Evolutionary conservation across 768 basidiomycete genomes (phyloP).

Genomic region (Tricholoma furcatifolium): DNA sequence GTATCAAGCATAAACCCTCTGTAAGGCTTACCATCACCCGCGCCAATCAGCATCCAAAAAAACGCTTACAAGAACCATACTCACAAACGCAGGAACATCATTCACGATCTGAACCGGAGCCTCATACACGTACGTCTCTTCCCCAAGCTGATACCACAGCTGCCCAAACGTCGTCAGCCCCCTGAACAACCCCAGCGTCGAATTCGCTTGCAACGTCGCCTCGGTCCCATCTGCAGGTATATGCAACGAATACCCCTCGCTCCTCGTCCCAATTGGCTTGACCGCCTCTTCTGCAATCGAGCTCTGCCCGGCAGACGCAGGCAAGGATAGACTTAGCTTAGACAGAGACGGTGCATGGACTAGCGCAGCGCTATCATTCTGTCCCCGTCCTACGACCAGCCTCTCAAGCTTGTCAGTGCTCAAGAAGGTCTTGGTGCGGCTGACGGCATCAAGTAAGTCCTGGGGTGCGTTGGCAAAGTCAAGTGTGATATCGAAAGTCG

Average conservation of each 20-base stretch:
- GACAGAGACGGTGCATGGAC: slow-evolving; percentile 39
- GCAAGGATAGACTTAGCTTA: slow-evolving; percentile 43
- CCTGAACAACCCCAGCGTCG: slow-evolving; percentile 65
- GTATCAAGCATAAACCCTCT: slow-evolving; percentile 84
- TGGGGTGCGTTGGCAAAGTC: slow-evolving; percentile 41
- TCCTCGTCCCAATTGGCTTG: slow-evolving; percentile 43
- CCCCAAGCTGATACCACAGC: slow-evolving; percentile 56
- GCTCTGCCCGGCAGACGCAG: slow-evolving; percentile 25
- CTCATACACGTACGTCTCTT: slow-evolving; percentile 48
- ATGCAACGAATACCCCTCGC: slow-evolving; percentile 59
- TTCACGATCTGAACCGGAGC: slow-evolving; percentile 55
- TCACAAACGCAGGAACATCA: slow-evolving; percentile 66
- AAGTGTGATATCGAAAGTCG: slow-evolving; percentile 49
- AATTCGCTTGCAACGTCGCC: slow-evolving; percentile 59
- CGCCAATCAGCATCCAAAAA: not conserved
- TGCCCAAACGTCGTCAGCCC: slow-evolving; percentile 79
- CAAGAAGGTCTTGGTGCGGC: slow-evolving; percentile 43
- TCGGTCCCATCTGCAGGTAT: slow-evolving; percentile 52
- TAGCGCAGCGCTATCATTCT: slow-evolving; percentile 40
- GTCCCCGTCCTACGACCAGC: slow-evolving; percentile 59
- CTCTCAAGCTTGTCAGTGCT: slow-evolving; percentile 55
- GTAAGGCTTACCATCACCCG: slow-evolving; percentile 47
- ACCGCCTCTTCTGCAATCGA: slow-evolving; percentile 55
- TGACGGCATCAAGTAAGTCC: slow-evolving; percentile 60
- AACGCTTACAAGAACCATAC: slow-evolving; percentile 18